Evolutionary conservation across 73 alveolate genomes (phyloP), one percentile per base, ranked within the genome.

Genomic region (Paramecium octaurelia): DNA sequence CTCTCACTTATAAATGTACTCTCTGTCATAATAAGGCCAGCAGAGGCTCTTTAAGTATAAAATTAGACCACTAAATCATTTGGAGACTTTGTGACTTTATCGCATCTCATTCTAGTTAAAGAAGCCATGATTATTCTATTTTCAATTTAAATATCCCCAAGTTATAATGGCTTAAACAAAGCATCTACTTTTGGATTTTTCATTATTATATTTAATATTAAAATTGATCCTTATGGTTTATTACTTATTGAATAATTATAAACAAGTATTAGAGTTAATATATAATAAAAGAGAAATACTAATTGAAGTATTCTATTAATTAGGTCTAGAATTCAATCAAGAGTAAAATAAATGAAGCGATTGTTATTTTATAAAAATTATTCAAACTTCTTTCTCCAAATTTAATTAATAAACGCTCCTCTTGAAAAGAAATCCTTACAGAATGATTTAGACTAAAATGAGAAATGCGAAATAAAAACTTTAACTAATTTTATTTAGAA

Each of bases 1-100:
- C 83, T 87, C 20, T 54, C 83, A 68, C 88, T 44, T 58, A 93
- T 57, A 21, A 86, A 68, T 12, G 86, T 43, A 48, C 95, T 76
- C 70, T 93, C 97, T 40, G 97, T 93, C 16, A 93, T 54, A 8
- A 93, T 92, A 23, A 93, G 24, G 3, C 97, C 97, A 18, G 95
- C 93, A 8, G 84, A 11, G 4, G 97, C 97, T 46, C 94, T 92
- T 93, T 93, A 40, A 10, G 92, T 27, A 58, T 93, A 92, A 44
- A 80, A 93, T 38, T 92, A 92, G 24, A 70, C 94, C 64, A 48
- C 89, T 0, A 93, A 21, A 64, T 93, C 94, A 48, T 29, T 83
- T 14, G 97, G 93, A 27, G 93, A 31, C n/a, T 93, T 91, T 21
- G 69, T 77, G 42, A 85, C n/a, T n/a, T 86, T 88, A 42, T 70